Conservation (phyloP, 2,329 filamentous ascomycete genomes). For the Thelonectria rubi region DNA sequence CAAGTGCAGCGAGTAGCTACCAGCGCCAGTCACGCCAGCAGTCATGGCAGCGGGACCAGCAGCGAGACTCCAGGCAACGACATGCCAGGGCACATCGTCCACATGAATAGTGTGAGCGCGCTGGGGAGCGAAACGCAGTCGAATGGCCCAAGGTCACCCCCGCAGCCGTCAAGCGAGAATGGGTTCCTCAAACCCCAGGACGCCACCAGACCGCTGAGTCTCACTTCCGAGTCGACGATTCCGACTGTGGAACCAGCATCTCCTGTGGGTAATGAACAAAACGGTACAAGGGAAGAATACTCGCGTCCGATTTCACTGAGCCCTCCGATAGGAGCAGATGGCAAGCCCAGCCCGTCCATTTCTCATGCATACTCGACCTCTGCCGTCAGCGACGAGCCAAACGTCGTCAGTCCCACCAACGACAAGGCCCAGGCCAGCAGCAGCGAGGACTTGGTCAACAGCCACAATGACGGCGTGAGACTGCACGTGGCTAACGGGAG, state of each 20-base stretch:
- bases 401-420: slow-evolving; percentile 3
- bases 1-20: slow-evolving; percentile 1
- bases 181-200: not conserved
- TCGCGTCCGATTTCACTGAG: slow-evolving; percentile 31
- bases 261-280: not conserved
- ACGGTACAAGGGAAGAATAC: slow-evolving; percentile 13
- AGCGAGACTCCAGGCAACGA: slow-evolving; percentile 20
- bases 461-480: slow-evolving; percentile 1
- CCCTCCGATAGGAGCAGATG: slow-evolving; percentile 24
- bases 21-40: slow-evolving; percentile 7
- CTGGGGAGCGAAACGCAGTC: not conserved
- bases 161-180: not conserved
- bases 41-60: slow-evolving; percentile 19
- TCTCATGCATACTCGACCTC: slow-evolving; percentile 25
- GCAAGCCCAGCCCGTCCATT: slow-evolving; percentile 25
- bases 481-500: slow-evolving; percentile 1
- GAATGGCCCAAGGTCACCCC: not conserved
- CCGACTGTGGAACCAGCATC: slow-evolving; percentile 7
- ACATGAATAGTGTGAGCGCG: not conserved
- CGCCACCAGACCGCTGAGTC: not conserved
- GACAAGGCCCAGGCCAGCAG: not conserved
- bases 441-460: not conserved
- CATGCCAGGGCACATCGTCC: not conserved
- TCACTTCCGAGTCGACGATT: slow-evolving; percentile 9
- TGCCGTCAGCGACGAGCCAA: slow-evolving; percentile 19